phyloP scores from a whole-genome alignment of 345 rosid species.

The Linum trigynum region DNA sequence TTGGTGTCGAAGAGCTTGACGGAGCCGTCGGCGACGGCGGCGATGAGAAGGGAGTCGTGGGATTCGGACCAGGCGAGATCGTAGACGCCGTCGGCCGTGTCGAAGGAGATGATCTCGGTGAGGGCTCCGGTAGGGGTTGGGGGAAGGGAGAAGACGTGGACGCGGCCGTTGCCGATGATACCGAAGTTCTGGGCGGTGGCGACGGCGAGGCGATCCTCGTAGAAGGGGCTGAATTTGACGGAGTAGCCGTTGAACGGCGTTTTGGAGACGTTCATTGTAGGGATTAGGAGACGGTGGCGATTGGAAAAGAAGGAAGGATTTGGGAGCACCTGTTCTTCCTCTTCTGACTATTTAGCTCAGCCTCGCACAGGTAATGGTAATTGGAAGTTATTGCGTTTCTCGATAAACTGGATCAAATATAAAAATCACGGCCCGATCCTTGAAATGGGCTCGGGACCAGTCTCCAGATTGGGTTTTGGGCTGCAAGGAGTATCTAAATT shows the following conservation, averaged over 20 bases:
- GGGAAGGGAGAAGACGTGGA: constrained; percentile 74
- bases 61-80: constrained; percentile 91
- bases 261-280: constrained; percentile 66
- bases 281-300: constrained; percentile 20
- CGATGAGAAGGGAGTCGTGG: constrained; percentile 76
- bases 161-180: constrained; percentile 86
- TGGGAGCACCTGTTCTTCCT: too few relatives aligned
- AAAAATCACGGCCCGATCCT: too few relatives aligned
- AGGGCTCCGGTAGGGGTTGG: constrained; percentile 40
- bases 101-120: constrained; percentile 48
- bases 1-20: constrained; percentile 75
- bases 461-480: too few relatives aligned
- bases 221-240: constrained; percentile 82
- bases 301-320: background rate
- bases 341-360: too few relatives aligned
- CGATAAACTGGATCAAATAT: too few relatives aligned
- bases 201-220: constrained; percentile 78
- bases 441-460: too few relatives aligned
- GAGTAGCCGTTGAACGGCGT: constrained; percentile 82
- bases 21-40: constrained; percentile 80
- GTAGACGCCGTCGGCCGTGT: constrained; percentile 86
- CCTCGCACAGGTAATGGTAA: too few relatives aligned
- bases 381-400: too few relatives aligned
- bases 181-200: constrained; percentile 93
- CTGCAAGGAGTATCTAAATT: too few relatives aligned